These are phyloP conservation scores for Garcia nutans DNA, from an alignment of 345 rosid species.

Conservation along the genomic window DNA sequence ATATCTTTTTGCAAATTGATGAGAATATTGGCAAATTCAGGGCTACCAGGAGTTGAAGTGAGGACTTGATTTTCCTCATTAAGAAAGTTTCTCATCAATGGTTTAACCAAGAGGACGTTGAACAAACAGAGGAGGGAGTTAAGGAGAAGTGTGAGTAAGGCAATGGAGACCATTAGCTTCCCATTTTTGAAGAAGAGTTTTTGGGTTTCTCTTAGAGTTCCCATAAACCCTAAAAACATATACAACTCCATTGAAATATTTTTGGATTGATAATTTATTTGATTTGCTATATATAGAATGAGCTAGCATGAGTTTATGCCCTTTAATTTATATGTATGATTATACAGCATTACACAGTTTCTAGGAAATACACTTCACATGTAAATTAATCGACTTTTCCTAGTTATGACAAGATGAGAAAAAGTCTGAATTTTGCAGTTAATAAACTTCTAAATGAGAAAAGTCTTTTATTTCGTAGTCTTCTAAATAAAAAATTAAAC, in stretches of 20 bases:
- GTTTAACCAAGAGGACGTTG: slow-evolving; percentile 28
- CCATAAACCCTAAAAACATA: slow-evolving; percentile 20
- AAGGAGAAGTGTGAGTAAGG: slow-evolving; percentile 27
- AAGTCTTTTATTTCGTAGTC: too few species aligned
- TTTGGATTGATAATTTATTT: neutral
- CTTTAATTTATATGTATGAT: too few species aligned
- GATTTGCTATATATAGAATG: neutral
- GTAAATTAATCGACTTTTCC: too few species aligned
- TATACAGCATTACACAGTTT: too few species aligned
- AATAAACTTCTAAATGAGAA: too few species aligned
- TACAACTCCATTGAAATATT: neutral
- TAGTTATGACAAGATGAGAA: too few species aligned
- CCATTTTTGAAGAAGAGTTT: slow-evolving; percentile 40
- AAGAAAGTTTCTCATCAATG: slow-evolving; percentile 28
- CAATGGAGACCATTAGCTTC: slow-evolving; percentile 40
- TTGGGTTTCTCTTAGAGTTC: slow-evolving; percentile 37
- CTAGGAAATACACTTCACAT: too few species aligned
- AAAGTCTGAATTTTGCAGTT: too few species aligned
- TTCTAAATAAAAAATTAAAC: too few species aligned
- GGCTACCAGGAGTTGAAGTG: slow-evolving; percentile 26
- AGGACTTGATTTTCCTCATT: slow-evolving; percentile 22
- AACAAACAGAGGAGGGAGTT: slow-evolving; percentile 27
- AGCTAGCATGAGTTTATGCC: neutral
- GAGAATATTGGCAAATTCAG: slow-evolving; percentile 27
- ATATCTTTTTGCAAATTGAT: slow-evolving; percentile 19